phyloP scores from a whole-genome alignment of 2,329 filamentous ascomycete species.

The Colletotrichum cuscutae region DNA sequence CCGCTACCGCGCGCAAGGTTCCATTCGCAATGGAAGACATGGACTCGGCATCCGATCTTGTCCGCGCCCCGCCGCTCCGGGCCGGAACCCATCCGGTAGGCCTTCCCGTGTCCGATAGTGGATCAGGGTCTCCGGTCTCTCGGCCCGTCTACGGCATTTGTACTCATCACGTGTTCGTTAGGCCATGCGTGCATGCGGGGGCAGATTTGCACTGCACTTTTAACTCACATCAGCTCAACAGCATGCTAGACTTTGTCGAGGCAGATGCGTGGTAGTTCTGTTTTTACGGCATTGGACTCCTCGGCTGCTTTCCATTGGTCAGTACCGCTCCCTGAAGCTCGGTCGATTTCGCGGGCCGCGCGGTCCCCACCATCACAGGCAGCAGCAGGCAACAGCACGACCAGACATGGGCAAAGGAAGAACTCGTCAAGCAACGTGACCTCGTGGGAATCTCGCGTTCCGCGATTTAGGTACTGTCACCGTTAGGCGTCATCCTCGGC shows the following conservation, averaged over 20 bases:
- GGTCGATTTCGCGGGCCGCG: neutral
- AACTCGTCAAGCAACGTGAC: neutral
- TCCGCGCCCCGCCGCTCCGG: neutral
- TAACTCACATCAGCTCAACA: neutral
- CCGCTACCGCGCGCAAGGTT: neutral
- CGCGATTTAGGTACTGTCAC: no score
- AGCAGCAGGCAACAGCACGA: neutral
- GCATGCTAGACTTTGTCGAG: no score
- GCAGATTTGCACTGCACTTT: neutral
- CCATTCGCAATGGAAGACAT: neutral
- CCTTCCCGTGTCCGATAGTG: no score
- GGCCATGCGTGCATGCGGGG: neutral
- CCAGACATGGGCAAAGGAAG: neutral
- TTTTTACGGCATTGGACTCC: neutral
- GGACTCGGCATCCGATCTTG: neutral
- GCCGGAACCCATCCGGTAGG: neutral
- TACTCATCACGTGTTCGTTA: neutral
- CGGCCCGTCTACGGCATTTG: neutral
- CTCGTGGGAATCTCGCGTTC: slow-evolving; percentile 4
- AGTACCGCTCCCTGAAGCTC: neutral
- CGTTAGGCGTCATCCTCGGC: neutral
- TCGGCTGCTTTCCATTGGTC: neutral
- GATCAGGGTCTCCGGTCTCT: no score
- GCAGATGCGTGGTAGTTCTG: neutral
- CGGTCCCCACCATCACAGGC: neutral